Conservation (phyloP, 805 yeast species). For the Suhomyces vadensis region DNA sequence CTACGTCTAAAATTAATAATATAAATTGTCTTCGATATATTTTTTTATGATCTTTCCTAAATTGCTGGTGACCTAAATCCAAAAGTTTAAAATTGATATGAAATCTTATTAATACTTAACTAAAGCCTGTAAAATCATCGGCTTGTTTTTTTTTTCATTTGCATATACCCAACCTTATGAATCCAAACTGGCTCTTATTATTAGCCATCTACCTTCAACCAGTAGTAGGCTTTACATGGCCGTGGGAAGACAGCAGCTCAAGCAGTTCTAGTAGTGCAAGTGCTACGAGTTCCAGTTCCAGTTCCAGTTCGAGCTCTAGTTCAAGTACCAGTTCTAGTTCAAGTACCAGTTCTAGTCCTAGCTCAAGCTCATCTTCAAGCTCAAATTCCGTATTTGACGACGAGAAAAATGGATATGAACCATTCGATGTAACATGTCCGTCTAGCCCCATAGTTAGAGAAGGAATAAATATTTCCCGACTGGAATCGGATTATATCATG, state of each 20-base stretch:
- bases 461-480: constrained; percentile 24
- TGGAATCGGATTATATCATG: constrained; percentile 29
- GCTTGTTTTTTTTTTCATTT: no score
- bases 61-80: no score
- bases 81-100: no score
- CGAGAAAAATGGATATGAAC: constrained; percentile 28
- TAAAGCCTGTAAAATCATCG: no score
- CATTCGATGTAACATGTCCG: constrained; percentile 34
- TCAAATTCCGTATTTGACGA: constrained; percentile 1
- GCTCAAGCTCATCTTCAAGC: background rate
- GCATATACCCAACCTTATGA: background rate
- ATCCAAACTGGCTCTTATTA: background rate
- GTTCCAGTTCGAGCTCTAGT: constrained; percentile 9
- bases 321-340: background rate
- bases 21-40: no score
- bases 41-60: no score
- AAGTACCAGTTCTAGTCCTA: background rate
- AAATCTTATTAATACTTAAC: no score
- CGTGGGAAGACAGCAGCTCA: constrained; percentile 18
- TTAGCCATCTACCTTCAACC: constrained; percentile 1
- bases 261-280: constrained; percentile 1
- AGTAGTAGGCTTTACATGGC: constrained; percentile 20
- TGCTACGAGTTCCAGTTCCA: constrained; percentile 3
- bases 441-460: constrained; percentile 24
- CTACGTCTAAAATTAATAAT: no score